A percentile compares a stretch with the other conserved stretches of the same genome.
These are phyloP conservation scores for Podospora anserina DNA, from an alignment of 495 filamentous ascomycete genomes.

Conservation along the genomic window DNA sequence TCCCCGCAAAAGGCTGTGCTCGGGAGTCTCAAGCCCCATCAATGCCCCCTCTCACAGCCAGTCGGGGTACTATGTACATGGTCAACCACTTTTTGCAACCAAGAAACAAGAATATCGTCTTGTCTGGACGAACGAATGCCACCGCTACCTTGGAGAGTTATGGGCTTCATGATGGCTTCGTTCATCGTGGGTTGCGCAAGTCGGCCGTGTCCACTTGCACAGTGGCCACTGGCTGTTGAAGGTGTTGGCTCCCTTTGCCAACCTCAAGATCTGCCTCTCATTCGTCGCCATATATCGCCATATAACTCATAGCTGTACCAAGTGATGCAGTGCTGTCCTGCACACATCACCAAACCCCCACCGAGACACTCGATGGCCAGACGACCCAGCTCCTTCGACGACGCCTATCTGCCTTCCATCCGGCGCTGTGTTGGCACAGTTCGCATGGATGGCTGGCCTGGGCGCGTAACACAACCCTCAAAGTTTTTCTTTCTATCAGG, in stretches of 20 bases:
- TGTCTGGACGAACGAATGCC: conserved; percentile 11
- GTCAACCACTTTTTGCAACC: background rate
- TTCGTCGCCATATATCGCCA: background rate
- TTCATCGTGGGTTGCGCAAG: background rate
- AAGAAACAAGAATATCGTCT: background rate
- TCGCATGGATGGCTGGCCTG: background rate
- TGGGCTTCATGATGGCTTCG: background rate
- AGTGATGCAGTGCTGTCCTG: background rate
- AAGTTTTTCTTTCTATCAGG: conserved; percentile 5
- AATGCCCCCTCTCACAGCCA: conserved; percentile 19
- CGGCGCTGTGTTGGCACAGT: background rate
- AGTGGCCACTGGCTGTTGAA: background rate
- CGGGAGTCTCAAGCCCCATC: conserved; percentile 20
- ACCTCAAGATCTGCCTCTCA: conserved; percentile 1
- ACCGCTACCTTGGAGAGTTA: background rate
- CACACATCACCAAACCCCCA: background rate
- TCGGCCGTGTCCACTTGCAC: conserved; percentile 1
- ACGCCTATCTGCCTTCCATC: background rate
- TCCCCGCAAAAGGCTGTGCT: conserved; percentile 18
- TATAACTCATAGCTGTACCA: too few relatives aligned
- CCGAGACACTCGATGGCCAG: background rate
- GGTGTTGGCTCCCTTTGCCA: background rate
- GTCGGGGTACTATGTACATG: background rate
- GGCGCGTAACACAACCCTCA: background rate
- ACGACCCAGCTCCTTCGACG: background rate